Evolutionary conservation across 2,329 filamentous ascomycete species (phyloP).

Genomic region (Magnaporthiopsis incrustans): DNA sequence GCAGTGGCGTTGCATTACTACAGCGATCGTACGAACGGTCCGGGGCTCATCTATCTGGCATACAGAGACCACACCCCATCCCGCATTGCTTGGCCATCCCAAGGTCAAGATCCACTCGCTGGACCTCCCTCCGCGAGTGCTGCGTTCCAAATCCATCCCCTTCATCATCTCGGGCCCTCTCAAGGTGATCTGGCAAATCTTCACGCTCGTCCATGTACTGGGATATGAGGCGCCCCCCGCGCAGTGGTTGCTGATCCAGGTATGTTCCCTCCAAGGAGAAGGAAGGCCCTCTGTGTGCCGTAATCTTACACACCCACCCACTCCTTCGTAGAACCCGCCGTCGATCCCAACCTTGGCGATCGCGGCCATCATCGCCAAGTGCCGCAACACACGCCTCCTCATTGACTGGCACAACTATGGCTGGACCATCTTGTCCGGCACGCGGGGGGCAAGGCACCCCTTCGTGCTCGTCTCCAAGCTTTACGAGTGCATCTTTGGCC

Average conservation of each 20-base stretch:
- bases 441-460: conserved; percentile 51
- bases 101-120: conserved; percentile 67
- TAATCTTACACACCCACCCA: not conserved
- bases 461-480: conserved; percentile 68
- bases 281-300: not conserved
- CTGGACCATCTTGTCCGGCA: conserved; percentile 76
- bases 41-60: not conserved
- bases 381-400: conserved; percentile 74
- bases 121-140: conserved; percentile 53
- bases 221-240: conserved; percentile 66
- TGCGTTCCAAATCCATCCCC: conserved; percentile 62
- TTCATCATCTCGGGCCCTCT: conserved; percentile 73
- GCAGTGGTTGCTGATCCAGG: conserved; percentile 69
- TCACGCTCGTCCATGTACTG: conserved; percentile 61
- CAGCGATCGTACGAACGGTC: not conserved
- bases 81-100: conserved; percentile 62
- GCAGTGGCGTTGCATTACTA: not conserved
- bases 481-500: conserved; percentile 70
- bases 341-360: conserved; percentile 85
- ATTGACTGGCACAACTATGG: conserved; percentile 99
- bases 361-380: conserved; percentile 60
- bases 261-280: not conserved
- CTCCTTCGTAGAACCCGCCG: conserved; percentile 86
- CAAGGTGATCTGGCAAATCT: conserved; percentile 80
- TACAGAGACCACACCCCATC: conserved; percentile 70